Conservation (phyloP, 2,329 filamentous ascomycete species). For the Hymenoscyphus repandus region DNA sequence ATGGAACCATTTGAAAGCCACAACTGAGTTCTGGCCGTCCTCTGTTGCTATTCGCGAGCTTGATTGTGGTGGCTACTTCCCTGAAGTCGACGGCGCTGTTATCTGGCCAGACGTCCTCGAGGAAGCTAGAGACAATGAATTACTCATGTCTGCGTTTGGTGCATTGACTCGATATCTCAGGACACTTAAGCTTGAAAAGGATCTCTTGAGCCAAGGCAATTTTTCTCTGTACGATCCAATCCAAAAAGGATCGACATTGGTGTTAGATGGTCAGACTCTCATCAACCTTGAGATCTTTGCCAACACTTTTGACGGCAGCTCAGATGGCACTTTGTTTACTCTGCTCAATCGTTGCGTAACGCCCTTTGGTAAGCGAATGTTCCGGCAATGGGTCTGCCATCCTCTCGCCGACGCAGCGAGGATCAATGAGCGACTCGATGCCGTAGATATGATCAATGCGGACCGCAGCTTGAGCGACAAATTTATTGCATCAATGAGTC, state of each 20-base stretch:
- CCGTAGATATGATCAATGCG: constrained; percentile 86
- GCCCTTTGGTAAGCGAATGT: constrained; percentile 92
- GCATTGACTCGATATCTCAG: constrained; percentile 83
- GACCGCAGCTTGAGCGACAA: constrained; percentile 76
- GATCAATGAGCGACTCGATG: constrained; percentile 91
- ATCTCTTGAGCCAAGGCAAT: constrained; percentile 81
- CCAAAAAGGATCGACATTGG: constrained; percentile 76
- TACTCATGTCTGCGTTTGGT: constrained; percentile 86
- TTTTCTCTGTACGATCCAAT: constrained; percentile 93
- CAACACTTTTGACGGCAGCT: constrained; percentile 82
- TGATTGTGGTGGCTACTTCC: constrained; percentile 74
- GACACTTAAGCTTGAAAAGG: constrained; percentile 81
- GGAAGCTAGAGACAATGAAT: constrained; percentile 69
- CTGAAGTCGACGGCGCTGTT: constrained; percentile 49
- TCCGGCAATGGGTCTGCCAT: constrained; percentile 96
- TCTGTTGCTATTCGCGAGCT: constrained; percentile 79
- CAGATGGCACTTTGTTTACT: constrained; percentile 81
- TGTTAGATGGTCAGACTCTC: constrained; percentile 91
- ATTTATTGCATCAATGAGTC: constrained; percentile 81
- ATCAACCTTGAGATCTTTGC: constrained; percentile 98
- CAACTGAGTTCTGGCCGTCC: constrained; percentile 85
- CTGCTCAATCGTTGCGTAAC: constrained; percentile 93
- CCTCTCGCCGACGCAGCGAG: constrained; percentile 79
- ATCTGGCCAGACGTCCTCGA: constrained; percentile 72
- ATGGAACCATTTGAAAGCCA: constrained; percentile 88